Base-by-base conservation (phyloP, 192 early-diverging fungal species). In the Linnemannia exigua region DNA sequence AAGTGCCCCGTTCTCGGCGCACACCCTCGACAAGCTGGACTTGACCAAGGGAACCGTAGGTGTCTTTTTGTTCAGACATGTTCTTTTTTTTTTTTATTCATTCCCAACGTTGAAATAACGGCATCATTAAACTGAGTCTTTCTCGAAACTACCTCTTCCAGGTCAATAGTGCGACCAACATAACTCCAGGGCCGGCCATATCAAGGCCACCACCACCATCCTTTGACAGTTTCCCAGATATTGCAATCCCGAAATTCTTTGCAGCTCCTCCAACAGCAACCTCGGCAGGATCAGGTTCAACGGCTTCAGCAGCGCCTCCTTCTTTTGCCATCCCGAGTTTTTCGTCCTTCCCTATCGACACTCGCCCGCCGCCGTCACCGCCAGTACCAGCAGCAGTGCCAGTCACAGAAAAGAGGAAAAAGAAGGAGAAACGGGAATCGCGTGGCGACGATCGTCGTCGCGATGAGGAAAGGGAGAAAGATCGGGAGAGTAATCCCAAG, bases 171-270 rank as follows among this genome's bases (percentile, higher is more conserved):
- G 37, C 36, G 4, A 19, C 41, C 70, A 46, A 46, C 46, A 48
- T 17, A 1, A 11, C 33, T 28, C 19, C 72, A 74, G 31, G 12
- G 22, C 33, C 16, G 3, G 17, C 72, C 3, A 8, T 14, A 11
- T 58, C 79, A 17, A 48, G 0, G 37, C 63, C 77, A 4, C 87
- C 77, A 4, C 87, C 84, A 33, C 81, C 88, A 33, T 78, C 79
- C 9, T 86, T 86, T 17, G 84, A 86, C 54, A 80, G 84, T 38
- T 86, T 80, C 31, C 84, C 77, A 41, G 88, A 74, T 48, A 33
- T 80, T 20, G 4, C 77, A 14, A 38, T 70, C 2, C 31, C 78
- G 2, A 35, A 14, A 69, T 58, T 36, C 5, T 31, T n/a, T 12
- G 28, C 54, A 47, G 16, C 74, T 28, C 33, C 48, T 25, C 16